Conservation (phyloP, 1,284 basidiomycete genomes). For the Mycena sp. region DNA sequence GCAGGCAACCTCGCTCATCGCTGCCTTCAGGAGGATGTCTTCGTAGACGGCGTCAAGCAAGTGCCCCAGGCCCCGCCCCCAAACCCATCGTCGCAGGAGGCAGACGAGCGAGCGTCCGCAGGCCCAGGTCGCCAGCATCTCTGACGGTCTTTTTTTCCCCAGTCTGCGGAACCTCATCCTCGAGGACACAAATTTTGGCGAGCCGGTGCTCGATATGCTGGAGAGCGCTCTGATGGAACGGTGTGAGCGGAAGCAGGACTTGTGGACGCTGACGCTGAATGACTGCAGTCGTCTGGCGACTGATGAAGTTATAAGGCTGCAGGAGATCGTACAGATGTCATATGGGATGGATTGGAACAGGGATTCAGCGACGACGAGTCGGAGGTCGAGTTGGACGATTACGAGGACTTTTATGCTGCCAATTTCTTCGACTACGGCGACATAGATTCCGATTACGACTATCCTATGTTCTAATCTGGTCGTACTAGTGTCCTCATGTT, state of each 20-base stretch:
- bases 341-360: slow-evolving; percentile 42
- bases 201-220: slow-evolving; percentile 30
- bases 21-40: slow-evolving; percentile 22
- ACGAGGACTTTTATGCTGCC: too few relatives aligned
- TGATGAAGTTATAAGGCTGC: slow-evolving; percentile 32
- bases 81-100: neutral
- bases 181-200: slow-evolving; percentile 37
- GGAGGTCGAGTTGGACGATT: slow-evolving; percentile 18
- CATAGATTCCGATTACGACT: slow-evolving; percentile 10
- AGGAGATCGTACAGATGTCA: slow-evolving; percentile 39
- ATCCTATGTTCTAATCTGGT: slow-evolving; percentile 2
- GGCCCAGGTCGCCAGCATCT: neutral
- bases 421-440: neutral
- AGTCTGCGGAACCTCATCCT: slow-evolving; percentile 43
- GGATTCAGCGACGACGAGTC: slow-evolving; percentile 33
- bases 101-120: slow-evolving; percentile 4
- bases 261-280: slow-evolving; percentile 37
- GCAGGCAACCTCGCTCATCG: slow-evolving; percentile 8
- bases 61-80: neutral
- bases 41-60: slow-evolving; percentile 16
- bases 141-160: slow-evolving; percentile 40
- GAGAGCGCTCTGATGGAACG: slow-evolving; percentile 40
- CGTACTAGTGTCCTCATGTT: too few relatives aligned
- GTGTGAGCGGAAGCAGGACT: slow-evolving; percentile 38
- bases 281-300: slow-evolving; percentile 37